Evolutionary conservation across 2,329 filamentous ascomycete species (phyloP).

Genomic region (Bisporella sp.): DNA sequence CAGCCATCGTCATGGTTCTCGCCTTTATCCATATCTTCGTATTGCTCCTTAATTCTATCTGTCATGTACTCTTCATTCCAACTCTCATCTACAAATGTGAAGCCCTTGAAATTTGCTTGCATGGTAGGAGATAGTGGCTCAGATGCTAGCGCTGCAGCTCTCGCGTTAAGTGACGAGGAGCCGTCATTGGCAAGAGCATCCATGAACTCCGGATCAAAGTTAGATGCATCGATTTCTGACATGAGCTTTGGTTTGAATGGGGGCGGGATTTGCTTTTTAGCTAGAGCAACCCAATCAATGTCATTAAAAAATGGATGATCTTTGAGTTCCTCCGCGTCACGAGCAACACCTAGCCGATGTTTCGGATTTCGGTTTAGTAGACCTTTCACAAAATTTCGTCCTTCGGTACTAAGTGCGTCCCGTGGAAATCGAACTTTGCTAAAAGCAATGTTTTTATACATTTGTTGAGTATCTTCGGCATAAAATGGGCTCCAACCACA

Average conservation of each 20-base stretch:
- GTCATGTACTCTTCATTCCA: slow-evolving; percentile 82
- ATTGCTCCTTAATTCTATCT: slow-evolving; percentile 41
- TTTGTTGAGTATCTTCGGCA: slow-evolving; percentile 97
- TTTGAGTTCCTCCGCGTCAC: slow-evolving; percentile 92
- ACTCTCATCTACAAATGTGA: slow-evolving; percentile 98
- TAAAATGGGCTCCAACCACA: slow-evolving; percentile 99
- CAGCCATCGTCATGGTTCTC: slow-evolving; percentile 38
- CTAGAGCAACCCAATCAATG: slow-evolving; percentile 83
- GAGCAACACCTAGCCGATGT: slow-evolving; percentile 83
- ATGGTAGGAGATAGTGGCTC: slow-evolving; percentile 92
- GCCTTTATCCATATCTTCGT: slow-evolving; percentile 55
- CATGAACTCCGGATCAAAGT: slow-evolving; percentile 98
- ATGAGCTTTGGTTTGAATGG: slow-evolving; percentile 98
- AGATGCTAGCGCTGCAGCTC: slow-evolving; percentile 77
- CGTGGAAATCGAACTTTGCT: slow-evolving; percentile 95
- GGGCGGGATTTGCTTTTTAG: slow-evolving; percentile 86
- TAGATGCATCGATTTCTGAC: slow-evolving; percentile 91
- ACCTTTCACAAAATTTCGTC: slow-evolving; percentile 96
- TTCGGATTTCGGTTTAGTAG: slow-evolving; percentile 94
- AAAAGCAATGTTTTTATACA: slow-evolving; percentile 99
- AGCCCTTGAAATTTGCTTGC: slow-evolving; percentile 96
- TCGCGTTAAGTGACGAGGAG: slow-evolving; percentile 81
- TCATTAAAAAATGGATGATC: slow-evolving; percentile 91
- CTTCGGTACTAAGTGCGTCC: slow-evolving; percentile 89
- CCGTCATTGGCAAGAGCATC: slow-evolving; percentile 75